phyloP scores from a whole-genome alignment of 371 early-diverging fungal genomes.

The Syncephalis plumigaleata region DNA sequence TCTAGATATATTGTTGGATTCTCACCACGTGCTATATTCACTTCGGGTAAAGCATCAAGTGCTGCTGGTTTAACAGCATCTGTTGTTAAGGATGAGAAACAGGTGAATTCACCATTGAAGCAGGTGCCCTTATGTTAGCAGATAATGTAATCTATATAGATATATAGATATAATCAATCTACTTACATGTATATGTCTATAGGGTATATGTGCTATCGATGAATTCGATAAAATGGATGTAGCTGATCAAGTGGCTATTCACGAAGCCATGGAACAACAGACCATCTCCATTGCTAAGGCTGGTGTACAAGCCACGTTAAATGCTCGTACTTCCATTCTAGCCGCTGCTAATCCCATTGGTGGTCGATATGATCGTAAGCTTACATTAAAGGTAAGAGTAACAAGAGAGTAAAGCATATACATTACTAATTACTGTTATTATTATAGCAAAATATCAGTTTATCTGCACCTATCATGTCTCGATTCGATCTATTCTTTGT shows the following conservation, averaged over 20 bases:
- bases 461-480: constrained; percentile 98
- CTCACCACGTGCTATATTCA: constrained; percentile 90
- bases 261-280: constrained; percentile 99
- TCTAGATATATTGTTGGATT: constrained; percentile 41
- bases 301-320: constrained; percentile 97
- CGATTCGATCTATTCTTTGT: constrained; percentile 99
- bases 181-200: not conserved
- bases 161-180: not conserved
- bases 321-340: constrained; percentile 95
- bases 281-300: constrained; percentile 99
- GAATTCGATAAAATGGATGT: constrained; percentile 99
- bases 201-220: constrained; percentile 99
- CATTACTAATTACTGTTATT: constrained; percentile 1
- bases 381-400: constrained; percentile 61
- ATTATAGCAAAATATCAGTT: constrained; percentile 83
- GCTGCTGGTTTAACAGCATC: constrained; percentile 99
- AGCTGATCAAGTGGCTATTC: constrained; percentile 98
- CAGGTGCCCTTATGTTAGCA: constrained; percentile 99
- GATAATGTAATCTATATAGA: constrained; percentile 58
- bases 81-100: constrained; percentile 97
- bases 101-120: constrained; percentile 98
- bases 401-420: not conserved
- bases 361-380: constrained; percentile 89
- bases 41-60: constrained; percentile 97
- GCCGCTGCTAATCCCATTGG: constrained; percentile 99